Conservation (phyloP, 495 filamentous ascomycete species). For the Massariosphaeria phaeospora region DNA sequence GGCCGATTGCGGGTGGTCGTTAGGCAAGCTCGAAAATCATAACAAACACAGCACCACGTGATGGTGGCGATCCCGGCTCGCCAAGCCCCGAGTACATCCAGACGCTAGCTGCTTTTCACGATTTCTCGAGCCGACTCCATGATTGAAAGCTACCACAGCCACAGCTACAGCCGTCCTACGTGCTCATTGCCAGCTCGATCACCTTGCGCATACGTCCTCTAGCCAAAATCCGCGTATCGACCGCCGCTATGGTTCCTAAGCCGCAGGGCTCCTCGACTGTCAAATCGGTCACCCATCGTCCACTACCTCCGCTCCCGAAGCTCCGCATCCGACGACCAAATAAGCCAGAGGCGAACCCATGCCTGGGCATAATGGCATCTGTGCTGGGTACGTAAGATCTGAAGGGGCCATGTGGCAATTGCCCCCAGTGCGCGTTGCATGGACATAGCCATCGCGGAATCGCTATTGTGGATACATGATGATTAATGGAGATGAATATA, state of each 20-base stretch:
- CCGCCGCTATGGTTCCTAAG: constrained; percentile 48
- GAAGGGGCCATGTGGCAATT: not conserved
- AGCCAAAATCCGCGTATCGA: not conserved
- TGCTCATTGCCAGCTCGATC: not conserved
- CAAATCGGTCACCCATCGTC: constrained; percentile 47
- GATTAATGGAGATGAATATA: not conserved
- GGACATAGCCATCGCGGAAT: not conserved
- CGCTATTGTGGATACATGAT: not conserved
- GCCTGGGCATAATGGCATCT: constrained; percentile 78
- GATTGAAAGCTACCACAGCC: too few species aligned
- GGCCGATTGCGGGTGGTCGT: not conserved
- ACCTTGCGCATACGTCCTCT: not conserved
- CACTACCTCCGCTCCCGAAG: constrained; percentile 78
- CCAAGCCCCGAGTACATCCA: not conserved
- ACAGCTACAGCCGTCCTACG: too few species aligned
- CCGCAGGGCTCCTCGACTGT: constrained; percentile 23
- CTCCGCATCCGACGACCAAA: constrained; percentile 83
- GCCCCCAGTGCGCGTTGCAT: not conserved
- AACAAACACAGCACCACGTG: constrained; percentile 12
- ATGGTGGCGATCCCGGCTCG: too few species aligned
- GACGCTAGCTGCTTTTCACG: not conserved
- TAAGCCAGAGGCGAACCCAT: constrained; percentile 68
- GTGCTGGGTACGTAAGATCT: constrained; percentile 65
- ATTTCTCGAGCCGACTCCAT: not conserved
- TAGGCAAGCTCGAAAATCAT: not conserved